phyloP scores from a whole-genome alignment of 2,329 filamentous ascomycete genomes.

The Paraconiothyrium sp. region DNA sequence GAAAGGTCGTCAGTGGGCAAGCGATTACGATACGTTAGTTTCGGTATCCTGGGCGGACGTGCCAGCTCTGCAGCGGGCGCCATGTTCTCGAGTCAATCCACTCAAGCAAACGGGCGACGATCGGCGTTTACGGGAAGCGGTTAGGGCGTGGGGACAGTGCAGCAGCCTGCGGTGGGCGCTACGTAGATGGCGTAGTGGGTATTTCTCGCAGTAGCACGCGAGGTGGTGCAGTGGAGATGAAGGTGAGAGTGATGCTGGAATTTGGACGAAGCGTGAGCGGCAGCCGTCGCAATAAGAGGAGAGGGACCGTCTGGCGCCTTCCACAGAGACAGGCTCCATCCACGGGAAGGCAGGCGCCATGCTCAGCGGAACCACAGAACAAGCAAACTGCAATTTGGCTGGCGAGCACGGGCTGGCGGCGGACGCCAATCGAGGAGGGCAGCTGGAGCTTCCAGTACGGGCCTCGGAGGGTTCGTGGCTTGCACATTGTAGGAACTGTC shows the following conservation, averaged over 20 bases:
- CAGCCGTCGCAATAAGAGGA: conserved; percentile 6
- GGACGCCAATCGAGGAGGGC: conserved; percentile 5
- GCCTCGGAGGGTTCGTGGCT: conserved; percentile 10
- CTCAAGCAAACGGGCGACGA: conserved; percentile 29
- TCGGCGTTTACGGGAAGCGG: conserved; percentile 29
- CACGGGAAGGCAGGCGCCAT: conserved; percentile 11
- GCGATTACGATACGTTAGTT: conserved; percentile 46
- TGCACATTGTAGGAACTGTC: not conserved
- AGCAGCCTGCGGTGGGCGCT: conserved; percentile 17
- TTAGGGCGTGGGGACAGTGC: conserved; percentile 21
- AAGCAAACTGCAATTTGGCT: conserved; percentile 10
- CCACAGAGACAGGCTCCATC: not conserved
- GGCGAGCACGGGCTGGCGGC: not conserved
- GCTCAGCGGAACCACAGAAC: conserved; percentile 6
- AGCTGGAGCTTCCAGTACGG: conserved; percentile 8
- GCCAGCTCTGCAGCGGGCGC: conserved; percentile 38
- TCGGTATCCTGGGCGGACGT: conserved; percentile 45
- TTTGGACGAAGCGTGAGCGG: conserved; percentile 2
- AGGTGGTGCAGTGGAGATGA: not conserved
- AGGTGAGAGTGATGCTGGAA: conserved; percentile 3
- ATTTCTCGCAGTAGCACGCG: conserved; percentile 10
- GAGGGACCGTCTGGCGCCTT: not conserved
- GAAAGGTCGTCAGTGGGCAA: conserved; percentile 35
- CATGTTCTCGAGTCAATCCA: conserved; percentile 33
- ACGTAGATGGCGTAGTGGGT: conserved; percentile 20